Percentiles rank a stretch among this genome's conserved stretches.
phyloP scores from a whole-genome alignment of 306 rosid genomes.

The Dryas octopetala region DNA sequence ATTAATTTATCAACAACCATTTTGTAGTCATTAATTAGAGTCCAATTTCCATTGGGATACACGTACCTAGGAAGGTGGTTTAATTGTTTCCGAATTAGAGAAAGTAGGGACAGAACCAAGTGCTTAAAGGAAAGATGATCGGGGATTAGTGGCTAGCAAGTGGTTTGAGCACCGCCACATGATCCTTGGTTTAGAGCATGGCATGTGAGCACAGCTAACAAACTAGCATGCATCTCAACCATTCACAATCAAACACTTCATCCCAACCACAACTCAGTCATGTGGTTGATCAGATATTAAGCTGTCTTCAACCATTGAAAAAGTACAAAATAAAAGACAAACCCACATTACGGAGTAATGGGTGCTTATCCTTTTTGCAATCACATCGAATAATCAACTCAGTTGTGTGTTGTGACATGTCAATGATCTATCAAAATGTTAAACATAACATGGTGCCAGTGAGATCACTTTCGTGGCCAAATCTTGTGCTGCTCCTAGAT shows the following conservation, averaged over 20 bases:
- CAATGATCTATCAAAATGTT: background rate
- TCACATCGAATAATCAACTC: background rate
- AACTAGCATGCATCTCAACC: background rate
- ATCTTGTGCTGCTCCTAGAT: background rate
- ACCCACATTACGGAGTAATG: conserved; percentile 13
- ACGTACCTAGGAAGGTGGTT: background rate
- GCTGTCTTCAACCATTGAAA: conserved; percentile 22
- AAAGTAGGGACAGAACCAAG: conserved; percentile 10
- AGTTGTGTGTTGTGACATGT: background rate
- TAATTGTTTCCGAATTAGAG: conserved; percentile 23
- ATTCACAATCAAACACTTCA: background rate
- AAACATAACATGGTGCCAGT: conserved; percentile 2
- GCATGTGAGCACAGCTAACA: conserved; percentile 44
- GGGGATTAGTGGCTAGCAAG: conserved; percentile 38
- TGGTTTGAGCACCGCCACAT: background rate
- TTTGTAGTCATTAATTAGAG: too few relatives aligned
- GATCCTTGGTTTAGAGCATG: conserved; percentile 20
- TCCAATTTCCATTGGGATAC: background rate
- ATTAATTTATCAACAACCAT: too few relatives aligned
- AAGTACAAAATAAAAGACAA: conserved; percentile 20
- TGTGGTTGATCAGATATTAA: conserved; percentile 40
- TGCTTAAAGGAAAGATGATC: conserved; percentile 26
- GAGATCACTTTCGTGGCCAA: conserved; percentile 18
- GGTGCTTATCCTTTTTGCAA: background rate
- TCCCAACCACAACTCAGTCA: conserved; percentile 32